Conservation (phyloP, 495 filamentous ascomycete species). For the Penicillium maclennaniae region DNA sequence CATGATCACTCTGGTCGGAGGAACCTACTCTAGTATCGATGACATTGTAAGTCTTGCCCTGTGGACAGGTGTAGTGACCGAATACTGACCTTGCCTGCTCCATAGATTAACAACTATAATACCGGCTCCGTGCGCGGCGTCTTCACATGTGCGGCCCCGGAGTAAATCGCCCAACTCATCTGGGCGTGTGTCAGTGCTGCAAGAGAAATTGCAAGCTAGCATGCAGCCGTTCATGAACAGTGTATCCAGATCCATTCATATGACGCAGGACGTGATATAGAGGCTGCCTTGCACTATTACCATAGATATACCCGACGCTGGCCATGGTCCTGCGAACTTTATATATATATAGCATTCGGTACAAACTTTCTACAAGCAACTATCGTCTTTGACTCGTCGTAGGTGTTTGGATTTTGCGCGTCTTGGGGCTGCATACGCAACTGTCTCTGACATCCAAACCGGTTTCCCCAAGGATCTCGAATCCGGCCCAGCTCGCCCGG, state of each 20-base stretch:
- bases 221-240: neutral
- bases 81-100: constrained; percentile 6
- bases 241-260: neutral
- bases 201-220: neutral
- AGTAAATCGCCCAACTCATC: constrained; percentile 6
- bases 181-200: neutral
- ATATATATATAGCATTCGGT: constrained; percentile 4
- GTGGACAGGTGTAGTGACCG: neutral
- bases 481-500: too few species aligned
- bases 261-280: constrained; percentile 1
- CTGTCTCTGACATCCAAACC: too few species aligned
- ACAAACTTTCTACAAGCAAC: neutral
- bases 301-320: neutral
- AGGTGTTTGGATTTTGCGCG: neutral
- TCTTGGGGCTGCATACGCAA: too few species aligned
- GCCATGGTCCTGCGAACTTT: neutral
- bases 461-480: too few species aligned
- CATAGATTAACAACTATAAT: constrained; percentile 44
- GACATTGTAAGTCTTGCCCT: constrained; percentile 51
- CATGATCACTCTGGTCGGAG: constrained; percentile 49
- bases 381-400: neutral
- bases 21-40: constrained; percentile 53
- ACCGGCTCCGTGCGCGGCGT: constrained; percentile 41
- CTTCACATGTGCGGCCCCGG: constrained; percentile 40
- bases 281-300: constrained; percentile 3